These are phyloP conservation scores for Strombidium stylifer DNA, from an alignment of 73 alveolate genomes.

Conservation along the genomic window DNA sequence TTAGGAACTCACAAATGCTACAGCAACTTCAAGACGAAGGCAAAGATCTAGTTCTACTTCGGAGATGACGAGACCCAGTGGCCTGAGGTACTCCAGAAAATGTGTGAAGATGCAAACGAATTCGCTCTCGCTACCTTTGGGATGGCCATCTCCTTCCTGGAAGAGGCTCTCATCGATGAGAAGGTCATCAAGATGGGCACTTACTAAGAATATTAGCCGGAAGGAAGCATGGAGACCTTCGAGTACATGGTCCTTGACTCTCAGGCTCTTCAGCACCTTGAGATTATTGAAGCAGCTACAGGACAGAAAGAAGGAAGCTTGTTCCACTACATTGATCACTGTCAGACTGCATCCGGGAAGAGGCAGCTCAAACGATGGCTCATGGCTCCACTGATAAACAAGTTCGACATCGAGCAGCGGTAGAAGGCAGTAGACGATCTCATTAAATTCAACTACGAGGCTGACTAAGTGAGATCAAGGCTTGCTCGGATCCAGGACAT, in stretches of 20 bases:
- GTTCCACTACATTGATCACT: conserved; percentile 50
- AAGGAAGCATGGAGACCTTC: not conserved
- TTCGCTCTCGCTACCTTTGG: conserved; percentile 11
- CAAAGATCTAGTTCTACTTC: conserved; percentile 3
- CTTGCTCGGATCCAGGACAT: conserved; percentile 63
- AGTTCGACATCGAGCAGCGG: conserved; percentile 70
- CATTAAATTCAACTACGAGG: conserved; percentile 60
- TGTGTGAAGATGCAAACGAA: conserved; percentile 1
- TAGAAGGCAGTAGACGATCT: conserved; percentile 90
- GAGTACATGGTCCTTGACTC: conserved; percentile 78
- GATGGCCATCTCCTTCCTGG: conserved; percentile 30
- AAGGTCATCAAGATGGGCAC: conserved; percentile 4
- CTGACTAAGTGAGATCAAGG: conserved; percentile 63
- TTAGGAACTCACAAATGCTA: conserved; percentile 34
- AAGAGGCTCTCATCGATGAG: conserved; percentile 26
- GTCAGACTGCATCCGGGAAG: conserved; percentile 70
- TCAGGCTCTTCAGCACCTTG: conserved; percentile 81
- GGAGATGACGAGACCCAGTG: conserved; percentile 1
- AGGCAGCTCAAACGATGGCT: conserved; percentile 90
- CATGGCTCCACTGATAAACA: conserved; percentile 73
- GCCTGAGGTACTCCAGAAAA: conserved; percentile 19
- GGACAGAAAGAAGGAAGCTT: conserved; percentile 70
- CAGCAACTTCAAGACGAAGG: conserved; percentile 14
- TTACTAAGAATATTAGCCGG: conserved; percentile 4
- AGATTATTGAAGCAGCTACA: conserved; percentile 61